phyloP scores from a whole-genome alignment of 495 filamentous ascomycete genomes.

The Annulohypoxylon bovei region DNA sequence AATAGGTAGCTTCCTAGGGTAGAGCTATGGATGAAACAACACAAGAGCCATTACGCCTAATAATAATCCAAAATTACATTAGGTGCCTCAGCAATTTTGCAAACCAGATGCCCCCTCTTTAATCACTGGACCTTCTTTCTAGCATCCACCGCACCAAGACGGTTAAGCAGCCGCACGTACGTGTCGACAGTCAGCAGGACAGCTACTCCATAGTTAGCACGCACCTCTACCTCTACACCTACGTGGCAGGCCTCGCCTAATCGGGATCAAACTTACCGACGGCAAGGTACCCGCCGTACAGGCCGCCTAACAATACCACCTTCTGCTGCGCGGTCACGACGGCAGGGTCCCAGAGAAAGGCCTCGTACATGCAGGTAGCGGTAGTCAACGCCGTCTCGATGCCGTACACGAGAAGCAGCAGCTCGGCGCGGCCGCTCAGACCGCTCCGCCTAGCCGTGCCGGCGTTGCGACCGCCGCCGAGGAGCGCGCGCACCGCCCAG shows the following conservation, averaged over 20 bases:
- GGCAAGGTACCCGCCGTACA: conserved; percentile 78
- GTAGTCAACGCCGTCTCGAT: conserved; percentile 78
- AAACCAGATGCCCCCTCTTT: neutral
- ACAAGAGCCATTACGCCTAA: neutral
- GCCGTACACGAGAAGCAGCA: conserved; percentile 75
- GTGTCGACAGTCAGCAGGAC: conserved; percentile 53
- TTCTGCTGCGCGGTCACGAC: conserved; percentile 63
- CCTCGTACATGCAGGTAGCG: conserved; percentile 67
- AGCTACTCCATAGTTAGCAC: conserved; percentile 46
- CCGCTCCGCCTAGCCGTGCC: conserved; percentile 19
- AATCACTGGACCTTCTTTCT: conserved; percentile 50
- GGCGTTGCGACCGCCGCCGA: conserved; percentile 33
- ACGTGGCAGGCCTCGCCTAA: neutral
- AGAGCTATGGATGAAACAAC: neutral
- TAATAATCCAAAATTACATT: neutral
- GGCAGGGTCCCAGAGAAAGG: conserved; percentile 60
- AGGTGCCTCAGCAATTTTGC: neutral
- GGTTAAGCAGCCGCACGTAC: conserved; percentile 50
- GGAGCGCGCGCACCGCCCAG: conserved; percentile 57
- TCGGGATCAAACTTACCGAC: conserved; percentile 66
- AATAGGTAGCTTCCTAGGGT: conserved; percentile 6
- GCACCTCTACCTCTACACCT: neutral
- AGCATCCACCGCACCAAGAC: conserved; percentile 49
- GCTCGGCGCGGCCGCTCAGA: conserved; percentile 61
- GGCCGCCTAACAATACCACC: conserved; percentile 56